Base-by-base conservation (phyloP, 345 rosid genomes). In the Eucalyptus victrix region DNA sequence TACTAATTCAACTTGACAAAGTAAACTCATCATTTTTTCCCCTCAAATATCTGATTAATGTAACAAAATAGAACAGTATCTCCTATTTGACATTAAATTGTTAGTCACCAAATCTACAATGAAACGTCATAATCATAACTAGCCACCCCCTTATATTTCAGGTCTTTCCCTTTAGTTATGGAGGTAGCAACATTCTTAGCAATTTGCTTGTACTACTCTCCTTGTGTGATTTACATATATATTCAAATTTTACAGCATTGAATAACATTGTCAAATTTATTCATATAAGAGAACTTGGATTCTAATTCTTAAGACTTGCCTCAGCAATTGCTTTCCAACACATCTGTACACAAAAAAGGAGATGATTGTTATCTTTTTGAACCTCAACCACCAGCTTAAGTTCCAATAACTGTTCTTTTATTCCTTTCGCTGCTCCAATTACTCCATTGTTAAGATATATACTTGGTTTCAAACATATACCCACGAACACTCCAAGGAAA, bases 191-290 rank as follows among this genome's bases (percentile, higher is more conserved):
- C 16, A 62, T 30, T 30, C 2, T 30, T 14, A 6, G 56, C 6
- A 24, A 53, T 1, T 53, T 19, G 56, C 24, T 53, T 53, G 56
- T 53, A 53, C 56, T 53, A 53, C 5, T 53, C 58, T 53, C 58
- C 26, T 53, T 1, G 58, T 8, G 26, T 18, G 58, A 62, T 50
- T 53, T 53, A 53, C 26, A 53, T 53, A 53, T 53, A 53, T 53
- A 53, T 0, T 0, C 11, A 1, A 53, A 3, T 1, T 53, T 21
- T 53, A 53, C 26, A 18, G 10, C 26, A 53, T 53, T 53, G 5
- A 53, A 21, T 53, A 53, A 53, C 26, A 53, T 21, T 53, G 58
- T 53, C 1, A 8, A 53, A 53, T 53, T 53, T 21, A 1, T 53
- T 11, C 26, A 7, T 53, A 21, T 53, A 1, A 53, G 26, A 8